Percentiles rank a stretch among this genome's conserved stretches.
These are phyloP conservation scores for Rheum nobile DNA, from an alignment of 148 eudicot species.

Conservation along the genomic window DNA sequence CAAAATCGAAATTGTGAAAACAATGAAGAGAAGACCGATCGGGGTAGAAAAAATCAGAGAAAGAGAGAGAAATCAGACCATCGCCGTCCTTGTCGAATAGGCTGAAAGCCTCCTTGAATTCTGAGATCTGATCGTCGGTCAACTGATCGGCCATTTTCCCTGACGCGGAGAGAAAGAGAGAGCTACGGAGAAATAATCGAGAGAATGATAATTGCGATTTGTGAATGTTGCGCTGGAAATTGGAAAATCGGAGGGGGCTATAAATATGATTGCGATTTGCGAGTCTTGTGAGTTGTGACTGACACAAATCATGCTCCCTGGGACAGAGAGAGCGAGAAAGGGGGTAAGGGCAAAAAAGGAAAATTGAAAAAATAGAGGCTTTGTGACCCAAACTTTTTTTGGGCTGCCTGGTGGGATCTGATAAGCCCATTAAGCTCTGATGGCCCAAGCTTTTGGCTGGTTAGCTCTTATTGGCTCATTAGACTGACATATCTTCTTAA, in stretches of 20 bases:
- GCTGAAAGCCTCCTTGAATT: slow-evolving; percentile 40
- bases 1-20: neutral
- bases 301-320: slow-evolving; percentile 1
- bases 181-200: neutral
- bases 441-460: neutral
- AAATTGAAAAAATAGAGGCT: neutral
- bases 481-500: no score
- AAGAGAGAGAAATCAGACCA: slow-evolving; percentile 16
- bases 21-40: neutral
- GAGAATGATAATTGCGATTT: neutral
- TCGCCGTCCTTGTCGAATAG: slow-evolving; percentile 47
- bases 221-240: neutral
- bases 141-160: slow-evolving; percentile 33
- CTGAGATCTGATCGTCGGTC: slow-evolving; percentile 41
- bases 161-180: neutral
- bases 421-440: neutral
- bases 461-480: neutral
- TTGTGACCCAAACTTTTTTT: neutral
- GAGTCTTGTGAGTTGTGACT: neutral
- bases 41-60: neutral
- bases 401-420: neutral
- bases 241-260: neutral
- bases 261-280: neutral
- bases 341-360: neutral
- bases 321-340: neutral